These are phyloP conservation scores for Phytophthora fragariae DNA, from an alignment of 352 stramenopile species.

Conservation along the genomic window DNA sequence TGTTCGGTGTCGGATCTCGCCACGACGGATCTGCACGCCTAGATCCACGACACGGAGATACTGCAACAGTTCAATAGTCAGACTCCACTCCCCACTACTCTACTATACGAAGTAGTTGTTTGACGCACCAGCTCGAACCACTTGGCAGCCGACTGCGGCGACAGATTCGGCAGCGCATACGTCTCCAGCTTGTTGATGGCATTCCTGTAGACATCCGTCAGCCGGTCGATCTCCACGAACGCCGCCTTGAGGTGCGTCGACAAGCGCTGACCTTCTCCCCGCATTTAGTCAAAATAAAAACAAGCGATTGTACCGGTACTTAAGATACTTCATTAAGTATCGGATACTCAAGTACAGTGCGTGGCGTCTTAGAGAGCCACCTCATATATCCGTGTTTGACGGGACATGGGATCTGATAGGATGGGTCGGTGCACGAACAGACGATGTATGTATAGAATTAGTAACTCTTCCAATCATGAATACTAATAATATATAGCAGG, in stretches of 20 bases:
- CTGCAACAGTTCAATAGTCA: conserved; percentile 23
- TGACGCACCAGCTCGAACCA: conserved; percentile 73
- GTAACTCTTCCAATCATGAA: too few species aligned
- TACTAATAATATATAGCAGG: too few species aligned
- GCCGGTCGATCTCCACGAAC: conserved; percentile 60
- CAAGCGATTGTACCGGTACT: too few species aligned
- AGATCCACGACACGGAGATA: conserved; percentile 77
- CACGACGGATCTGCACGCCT: conserved; percentile 73
- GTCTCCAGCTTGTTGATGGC: conserved; percentile 61
- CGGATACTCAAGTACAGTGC: too few species aligned
- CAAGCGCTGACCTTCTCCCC: conserved; percentile 43
- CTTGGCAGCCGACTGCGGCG: conserved; percentile 40
- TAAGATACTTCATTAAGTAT: too few species aligned
- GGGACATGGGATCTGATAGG: too few species aligned
- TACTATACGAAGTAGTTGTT: neutral
- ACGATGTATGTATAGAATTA: too few species aligned
- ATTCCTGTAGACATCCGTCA: conserved; percentile 41
- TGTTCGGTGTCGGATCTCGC: conserved; percentile 71
- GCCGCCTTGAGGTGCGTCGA: conserved; percentile 51
- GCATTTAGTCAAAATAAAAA: conserved; percentile 11
- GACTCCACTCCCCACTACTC: too few species aligned
- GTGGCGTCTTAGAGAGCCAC: too few species aligned
- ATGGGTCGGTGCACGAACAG: too few species aligned
- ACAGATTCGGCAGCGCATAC: conserved; percentile 45
- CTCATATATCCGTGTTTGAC: too few species aligned